Percentiles rank a stretch among this genome's conserved stretches.
These are phyloP conservation scores for Penicillium atrosanguineum DNA, from an alignment of 495 filamentous ascomycete species.

Conservation along the genomic window DNA sequence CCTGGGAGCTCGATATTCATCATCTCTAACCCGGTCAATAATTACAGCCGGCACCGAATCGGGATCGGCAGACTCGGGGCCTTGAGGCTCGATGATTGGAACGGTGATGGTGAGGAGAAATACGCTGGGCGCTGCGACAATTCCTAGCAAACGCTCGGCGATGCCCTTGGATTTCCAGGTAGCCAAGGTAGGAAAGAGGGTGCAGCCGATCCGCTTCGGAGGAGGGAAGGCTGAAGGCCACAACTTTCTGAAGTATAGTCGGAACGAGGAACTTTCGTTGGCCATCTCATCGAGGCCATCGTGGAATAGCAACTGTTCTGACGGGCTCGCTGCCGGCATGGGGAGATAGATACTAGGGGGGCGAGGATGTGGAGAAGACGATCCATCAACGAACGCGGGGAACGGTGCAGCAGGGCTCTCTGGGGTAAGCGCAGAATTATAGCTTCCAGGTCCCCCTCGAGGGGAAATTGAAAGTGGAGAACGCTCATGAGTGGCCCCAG, in stretches of 20 bases:
- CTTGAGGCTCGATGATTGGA: slow-evolving; percentile 77
- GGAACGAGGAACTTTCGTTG: slow-evolving; percentile 11
- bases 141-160: slow-evolving; percentile 72
- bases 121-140: slow-evolving; percentile 82
- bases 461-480: slow-evolving; percentile 37
- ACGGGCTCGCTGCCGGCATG: slow-evolving; percentile 46
- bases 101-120: slow-evolving; percentile 88
- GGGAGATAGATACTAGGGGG: slow-evolving; percentile 54
- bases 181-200: slow-evolving; percentile 85
- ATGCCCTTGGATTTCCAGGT: slow-evolving; percentile 72
- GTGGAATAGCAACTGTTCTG: slow-evolving; percentile 38
- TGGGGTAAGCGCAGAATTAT: slow-evolving; percentile 2
- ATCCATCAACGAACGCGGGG: slow-evolving; percentile 49
- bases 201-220: slow-evolving; percentile 65
- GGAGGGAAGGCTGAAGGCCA: slow-evolving; percentile 74
- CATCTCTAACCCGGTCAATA: slow-evolving; percentile 29
- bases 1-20: slow-evolving; percentile 22
- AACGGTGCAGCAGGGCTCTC: slow-evolving; percentile 46
- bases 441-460: slow-evolving; percentile 18
- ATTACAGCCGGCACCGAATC: slow-evolving; percentile 40
- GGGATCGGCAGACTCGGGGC: slow-evolving; percentile 42
- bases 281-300: slow-evolving; percentile 24
- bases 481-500: slow-evolving; percentile 15
- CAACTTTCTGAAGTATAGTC: slow-evolving; percentile 45
- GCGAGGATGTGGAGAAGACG: slow-evolving; percentile 41